Evolutionary conservation across 495 filamentous ascomycete genomes (phyloP), one percentile per base, ranked within the genome.

Genomic region (Bombardia bombarda): DNA sequence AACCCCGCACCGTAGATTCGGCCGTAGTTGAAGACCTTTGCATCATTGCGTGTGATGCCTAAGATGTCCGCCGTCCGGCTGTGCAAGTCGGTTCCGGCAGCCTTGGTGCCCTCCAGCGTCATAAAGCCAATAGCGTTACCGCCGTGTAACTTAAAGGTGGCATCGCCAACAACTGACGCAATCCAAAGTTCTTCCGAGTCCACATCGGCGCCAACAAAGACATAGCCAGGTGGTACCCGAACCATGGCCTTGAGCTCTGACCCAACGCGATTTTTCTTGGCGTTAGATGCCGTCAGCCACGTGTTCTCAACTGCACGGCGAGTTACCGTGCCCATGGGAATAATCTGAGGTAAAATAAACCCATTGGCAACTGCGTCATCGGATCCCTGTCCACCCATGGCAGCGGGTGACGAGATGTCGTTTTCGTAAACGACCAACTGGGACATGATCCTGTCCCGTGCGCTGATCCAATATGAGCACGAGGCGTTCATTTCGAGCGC

Each of bases 101-200:
- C 79, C 61, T 96, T 97, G 38, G 87, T 90, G 6, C 92, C 92
- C 62, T 99, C 92, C 13, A 99, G 67, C 1, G 93, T 97, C 92
- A 99, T 99, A 69, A 99, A 99, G 7, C 93, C 92, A 41, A 97
- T 83, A 4, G 92, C 93, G 52, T 94, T 95, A 36, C 92, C 93
- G 44, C 92, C 92, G 49, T 99, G 92, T 2, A 97, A 67, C 49
- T 83, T 80, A 61, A 99, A 97, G 40, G 89, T 85, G 10, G 92
- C 83, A 64, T 99, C 92, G 17, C 92, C 92, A 23, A 99, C 79
- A 4, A 99, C 74, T 62, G 86, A 90, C 6, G 92, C 92, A 53
- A 99, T 99, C 92, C 92, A 99, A 23, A 99, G 74, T 63, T 99
- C 92, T 60, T 99, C 83, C n/a, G 90, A 96, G 55, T 99, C 92